Percentiles rank a stretch among this genome's conserved stretches.
Evolutionary conservation across 139 green algal species (phyloP).

Genomic region (Chlamydomonas incerta): DNA sequence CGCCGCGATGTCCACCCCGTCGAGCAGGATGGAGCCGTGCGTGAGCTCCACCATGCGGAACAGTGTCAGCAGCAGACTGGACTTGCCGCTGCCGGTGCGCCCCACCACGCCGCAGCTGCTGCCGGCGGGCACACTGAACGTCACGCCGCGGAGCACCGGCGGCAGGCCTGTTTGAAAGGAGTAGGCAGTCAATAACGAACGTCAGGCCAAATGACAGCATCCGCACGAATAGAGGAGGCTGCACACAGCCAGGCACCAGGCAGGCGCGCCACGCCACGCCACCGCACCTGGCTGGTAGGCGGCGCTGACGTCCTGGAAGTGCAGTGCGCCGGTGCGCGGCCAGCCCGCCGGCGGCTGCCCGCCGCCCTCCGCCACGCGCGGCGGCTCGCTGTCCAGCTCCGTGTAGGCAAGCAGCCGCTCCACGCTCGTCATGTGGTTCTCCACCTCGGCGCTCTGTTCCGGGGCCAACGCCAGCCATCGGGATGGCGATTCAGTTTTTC

Average conservation of each 20-base stretch:
- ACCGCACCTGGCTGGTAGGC: constrained; percentile 65
- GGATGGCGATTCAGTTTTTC: no score
- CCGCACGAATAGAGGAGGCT: no score
- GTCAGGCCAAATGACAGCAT: no score
- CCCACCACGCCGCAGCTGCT: constrained; percentile 79
- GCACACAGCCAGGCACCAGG: no score
- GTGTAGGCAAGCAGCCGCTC: constrained; percentile 90
- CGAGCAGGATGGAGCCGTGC: constrained; percentile 76
- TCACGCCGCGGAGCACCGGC: constrained; percentile 76
- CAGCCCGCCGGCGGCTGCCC: constrained; percentile 63
- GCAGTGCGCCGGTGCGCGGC: constrained; percentile 67
- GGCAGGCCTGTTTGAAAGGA: constrained; percentile 66
- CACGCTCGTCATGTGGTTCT: constrained; percentile 89
- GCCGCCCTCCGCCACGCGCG: constrained; percentile 50
- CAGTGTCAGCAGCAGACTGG: constrained; percentile 82
- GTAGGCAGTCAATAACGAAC: no score
- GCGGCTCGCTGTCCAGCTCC: constrained; percentile 73
- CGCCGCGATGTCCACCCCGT: constrained; percentile 73
- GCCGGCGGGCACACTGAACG: constrained; percentile 67
- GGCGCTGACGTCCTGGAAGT: constrained; percentile 65
- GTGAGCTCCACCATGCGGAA: constrained; percentile 86
- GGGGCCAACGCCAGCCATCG: no score
- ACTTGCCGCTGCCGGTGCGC: constrained; percentile 87
- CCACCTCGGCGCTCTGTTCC: constrained; percentile 74
- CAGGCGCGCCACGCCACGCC: no score